Conservation (phyloP, 306 rosid species). For the Citrullus mucosospermus region DNA sequence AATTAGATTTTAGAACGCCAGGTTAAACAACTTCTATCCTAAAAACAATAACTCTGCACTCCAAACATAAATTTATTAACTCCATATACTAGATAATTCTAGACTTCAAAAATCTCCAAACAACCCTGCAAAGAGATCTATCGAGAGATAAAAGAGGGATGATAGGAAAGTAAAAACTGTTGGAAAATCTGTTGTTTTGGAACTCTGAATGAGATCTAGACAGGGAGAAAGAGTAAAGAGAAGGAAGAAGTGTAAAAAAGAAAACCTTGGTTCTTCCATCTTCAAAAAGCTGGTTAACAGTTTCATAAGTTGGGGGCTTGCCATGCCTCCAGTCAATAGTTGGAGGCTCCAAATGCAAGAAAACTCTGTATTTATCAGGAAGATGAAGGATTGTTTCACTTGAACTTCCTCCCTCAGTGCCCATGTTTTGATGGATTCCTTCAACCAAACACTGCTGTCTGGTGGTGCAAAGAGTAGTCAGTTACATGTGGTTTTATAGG, state of each 20-base stretch:
- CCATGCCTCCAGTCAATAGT: conserved; percentile 50
- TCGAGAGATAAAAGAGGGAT: not conserved
- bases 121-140: too few relatives aligned
- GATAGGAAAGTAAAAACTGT: not conserved
- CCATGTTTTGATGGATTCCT: not conserved
- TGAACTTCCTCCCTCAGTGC: not conserved
- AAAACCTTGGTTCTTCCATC: conserved; percentile 55
- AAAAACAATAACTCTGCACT: too few relatives aligned
- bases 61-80: too few relatives aligned
- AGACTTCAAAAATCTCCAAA: too few relatives aligned
- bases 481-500: not conserved
- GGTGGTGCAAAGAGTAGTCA: not conserved
- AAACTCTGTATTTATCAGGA: conserved; percentile 45
- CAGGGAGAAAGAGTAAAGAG: not conserved
- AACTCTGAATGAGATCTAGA: not conserved
- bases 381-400: not conserved
- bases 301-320: conserved; percentile 44
- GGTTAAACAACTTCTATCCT: too few relatives aligned
- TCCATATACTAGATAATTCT: too few relatives aligned
- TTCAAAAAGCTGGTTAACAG: conserved; percentile 48
- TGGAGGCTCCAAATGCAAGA: conserved; percentile 20
- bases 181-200: not conserved
- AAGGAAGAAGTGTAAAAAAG: not conserved
- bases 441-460: not conserved
- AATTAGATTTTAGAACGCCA: too few relatives aligned